A percentile compares a stretch with the other conserved stretches of the same genome.
Evolutionary conservation across 768 basidiomycete genomes (phyloP).

Genomic region (Mycena chlorophos): DNA sequence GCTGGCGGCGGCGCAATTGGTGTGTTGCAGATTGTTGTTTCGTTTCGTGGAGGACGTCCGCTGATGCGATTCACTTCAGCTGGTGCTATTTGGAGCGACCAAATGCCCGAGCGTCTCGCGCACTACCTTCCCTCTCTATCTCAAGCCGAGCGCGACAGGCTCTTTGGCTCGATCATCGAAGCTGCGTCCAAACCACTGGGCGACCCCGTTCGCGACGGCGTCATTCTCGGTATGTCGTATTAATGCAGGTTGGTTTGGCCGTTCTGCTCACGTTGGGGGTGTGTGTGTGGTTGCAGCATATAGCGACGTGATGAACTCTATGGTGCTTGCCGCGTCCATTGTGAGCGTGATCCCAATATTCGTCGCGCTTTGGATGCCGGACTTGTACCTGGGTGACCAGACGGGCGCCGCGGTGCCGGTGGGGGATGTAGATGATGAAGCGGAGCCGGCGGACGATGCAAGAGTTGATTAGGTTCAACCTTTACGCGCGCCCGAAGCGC

Average conservation of each 20-base stretch:
- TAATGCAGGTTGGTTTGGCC: constrained; percentile 15
- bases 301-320: constrained; percentile 55
- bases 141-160: constrained; percentile 39
- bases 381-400: constrained; percentile 66
- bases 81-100: constrained; percentile 64
- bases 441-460: neutral
- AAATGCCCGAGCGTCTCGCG: constrained; percentile 64
- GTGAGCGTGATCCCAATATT: constrained; percentile 59
- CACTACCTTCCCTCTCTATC: constrained; percentile 53
- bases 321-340: constrained; percentile 54
- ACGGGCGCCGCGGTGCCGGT: constrained; percentile 62
- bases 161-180: constrained; percentile 59
- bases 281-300: constrained; percentile 38
- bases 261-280: neutral
- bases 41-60: neutral
- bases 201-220: constrained; percentile 63
- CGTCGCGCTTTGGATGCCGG: constrained; percentile 58
- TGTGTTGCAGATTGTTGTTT: constrained; percentile 30
- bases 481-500: too few relatives aligned
- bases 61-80: constrained; percentile 32
- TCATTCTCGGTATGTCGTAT: constrained; percentile 50
- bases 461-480: neutral
- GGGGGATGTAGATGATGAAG: neutral
- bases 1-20: constrained; percentile 65
- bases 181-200: constrained; percentile 50